Conservation (phyloP, 2,329 filamentous ascomycete species). For the Madurella mycetomatis region DNA sequence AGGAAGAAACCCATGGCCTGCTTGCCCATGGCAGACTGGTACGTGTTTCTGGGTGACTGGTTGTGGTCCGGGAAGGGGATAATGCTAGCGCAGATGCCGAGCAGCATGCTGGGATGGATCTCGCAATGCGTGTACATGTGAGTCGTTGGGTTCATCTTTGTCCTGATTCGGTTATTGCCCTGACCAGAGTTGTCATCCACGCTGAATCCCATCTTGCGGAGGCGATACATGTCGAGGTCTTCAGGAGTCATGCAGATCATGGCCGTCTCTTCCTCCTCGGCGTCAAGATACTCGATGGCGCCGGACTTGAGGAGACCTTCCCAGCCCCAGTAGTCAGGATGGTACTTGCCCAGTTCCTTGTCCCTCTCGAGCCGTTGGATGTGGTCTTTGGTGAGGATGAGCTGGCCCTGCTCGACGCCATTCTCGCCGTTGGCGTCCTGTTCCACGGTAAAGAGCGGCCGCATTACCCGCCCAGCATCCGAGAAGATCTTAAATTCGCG, state of each 20-base stretch:
- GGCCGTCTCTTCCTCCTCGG: conserved; percentile 95
- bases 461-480: conserved; percentile 90
- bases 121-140: conserved; percentile 98
- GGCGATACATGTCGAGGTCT: conserved; percentile 75
- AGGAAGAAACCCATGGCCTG: conserved; percentile 99
- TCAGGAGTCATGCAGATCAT: conserved; percentile 99
- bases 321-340: conserved; percentile 72
- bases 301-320: conserved; percentile 77
- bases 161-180: conserved; percentile 84
- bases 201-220: conserved; percentile 62
- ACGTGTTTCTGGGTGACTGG: conserved; percentile 97
- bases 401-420: conserved; percentile 55
- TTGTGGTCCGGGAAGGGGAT: conserved; percentile 99
- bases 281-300: conserved; percentile 93
- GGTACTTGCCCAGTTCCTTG: conserved; percentile 58
- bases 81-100: conserved; percentile 97
- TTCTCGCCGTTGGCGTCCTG: conserved; percentile 72
- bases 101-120: conserved; percentile 98
- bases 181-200: conserved; percentile 56
- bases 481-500: conserved; percentile 98
- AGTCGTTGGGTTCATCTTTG: conserved; percentile 78
- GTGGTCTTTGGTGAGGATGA: conserved; percentile 80
- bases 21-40: conserved; percentile 99
- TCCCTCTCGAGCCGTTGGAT: conserved; percentile 73
- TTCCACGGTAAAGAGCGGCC: conserved; percentile 89